A percentile compares a stretch with the other conserved stretches of the same genome.
These are phyloP conservation scores for Flaveria brownii DNA, from an alignment of 129 eudicot genomes.

Conservation along the genomic window DNA sequence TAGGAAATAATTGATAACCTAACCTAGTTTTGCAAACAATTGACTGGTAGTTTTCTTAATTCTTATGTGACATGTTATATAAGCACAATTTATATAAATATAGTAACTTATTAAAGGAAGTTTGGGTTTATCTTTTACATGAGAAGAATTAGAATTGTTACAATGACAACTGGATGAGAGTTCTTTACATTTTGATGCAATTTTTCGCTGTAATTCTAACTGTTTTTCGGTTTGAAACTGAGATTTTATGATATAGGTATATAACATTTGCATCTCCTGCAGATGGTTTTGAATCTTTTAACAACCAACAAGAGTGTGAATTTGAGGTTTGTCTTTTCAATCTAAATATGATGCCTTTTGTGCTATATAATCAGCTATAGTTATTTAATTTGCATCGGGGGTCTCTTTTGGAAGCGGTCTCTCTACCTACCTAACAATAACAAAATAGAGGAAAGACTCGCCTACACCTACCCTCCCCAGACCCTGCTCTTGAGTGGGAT, in stretches of 20 bases:
- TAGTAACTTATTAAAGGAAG: not conserved
- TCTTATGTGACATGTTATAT: not conserved
- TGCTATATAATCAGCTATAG: not conserved
- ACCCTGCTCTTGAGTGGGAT: too few relatives aligned
- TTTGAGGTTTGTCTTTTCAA: slow-evolving; percentile 39
- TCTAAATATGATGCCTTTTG: not conserved
- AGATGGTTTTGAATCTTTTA: slow-evolving; percentile 35
- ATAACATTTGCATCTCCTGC: slow-evolving; percentile 25
- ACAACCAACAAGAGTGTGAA: slow-evolving; percentile 37
- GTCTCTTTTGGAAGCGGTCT: too few relatives aligned
- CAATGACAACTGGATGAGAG: too few relatives aligned
- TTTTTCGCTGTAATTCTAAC: not conserved
- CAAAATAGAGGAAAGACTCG: too few relatives aligned
- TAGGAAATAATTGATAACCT: not conserved
- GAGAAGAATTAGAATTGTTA: too few relatives aligned
- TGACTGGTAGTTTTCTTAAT: not conserved
- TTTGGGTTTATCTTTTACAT: not conserved
- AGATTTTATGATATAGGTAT: slow-evolving; percentile 17
- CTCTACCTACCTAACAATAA: too few relatives aligned
- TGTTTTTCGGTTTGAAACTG: not conserved
- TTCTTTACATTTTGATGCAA: not conserved
- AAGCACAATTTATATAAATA: not conserved
- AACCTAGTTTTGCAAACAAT: not conserved
- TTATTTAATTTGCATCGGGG: slow-evolving; percentile 1
- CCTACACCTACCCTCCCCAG: too few relatives aligned